phyloP scores from a whole-genome alignment of 176 grass and related monocot species.

The Echinochloa phyllopogon region DNA sequence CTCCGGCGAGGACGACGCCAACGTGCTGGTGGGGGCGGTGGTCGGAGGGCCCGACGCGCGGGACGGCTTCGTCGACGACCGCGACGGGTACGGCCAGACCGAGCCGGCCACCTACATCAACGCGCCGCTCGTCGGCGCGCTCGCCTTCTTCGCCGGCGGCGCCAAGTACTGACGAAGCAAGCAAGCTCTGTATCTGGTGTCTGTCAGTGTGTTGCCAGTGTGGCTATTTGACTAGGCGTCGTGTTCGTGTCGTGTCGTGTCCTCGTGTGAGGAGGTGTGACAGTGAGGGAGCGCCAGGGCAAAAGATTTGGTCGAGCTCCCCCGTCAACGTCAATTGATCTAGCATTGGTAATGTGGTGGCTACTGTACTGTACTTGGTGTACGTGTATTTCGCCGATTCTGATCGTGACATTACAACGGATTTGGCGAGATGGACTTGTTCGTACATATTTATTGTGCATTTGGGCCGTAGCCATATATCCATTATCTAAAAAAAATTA shows the following conservation, averaged over 20 bases:
- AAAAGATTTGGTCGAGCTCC: constrained; percentile 42
- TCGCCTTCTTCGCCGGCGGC: constrained; percentile 75
- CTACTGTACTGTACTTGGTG: too few relatives aligned
- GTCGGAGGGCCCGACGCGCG: constrained; percentile 62
- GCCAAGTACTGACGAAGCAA: constrained; percentile 10
- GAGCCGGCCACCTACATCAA: constrained; percentile 96
- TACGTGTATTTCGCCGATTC: background rate
- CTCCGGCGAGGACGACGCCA: constrained; percentile 58
- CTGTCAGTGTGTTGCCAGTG: too few relatives aligned
- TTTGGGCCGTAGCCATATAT: too few relatives aligned
- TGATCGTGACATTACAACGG: background rate
- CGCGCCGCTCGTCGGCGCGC: constrained; percentile 79
- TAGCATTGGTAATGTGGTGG: too few relatives aligned
- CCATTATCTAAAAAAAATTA: too few relatives aligned
- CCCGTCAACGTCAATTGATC: too few relatives aligned
- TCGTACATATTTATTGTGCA: background rate
- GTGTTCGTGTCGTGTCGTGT: background rate
- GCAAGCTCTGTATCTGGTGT: too few relatives aligned
- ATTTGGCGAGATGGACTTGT: background rate
- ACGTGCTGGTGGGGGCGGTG: constrained; percentile 73
- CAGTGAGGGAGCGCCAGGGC: constrained; percentile 62
- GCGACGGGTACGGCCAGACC: constrained; percentile 72
- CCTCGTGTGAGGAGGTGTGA: constrained; percentile 34
- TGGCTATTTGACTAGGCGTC: background rate
- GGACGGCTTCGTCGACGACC: constrained; percentile 73